These are phyloP conservation scores for Wickerhamomyces xylosicus DNA, from an alignment of 805 yeast genomes.

Conservation along the genomic window DNA sequence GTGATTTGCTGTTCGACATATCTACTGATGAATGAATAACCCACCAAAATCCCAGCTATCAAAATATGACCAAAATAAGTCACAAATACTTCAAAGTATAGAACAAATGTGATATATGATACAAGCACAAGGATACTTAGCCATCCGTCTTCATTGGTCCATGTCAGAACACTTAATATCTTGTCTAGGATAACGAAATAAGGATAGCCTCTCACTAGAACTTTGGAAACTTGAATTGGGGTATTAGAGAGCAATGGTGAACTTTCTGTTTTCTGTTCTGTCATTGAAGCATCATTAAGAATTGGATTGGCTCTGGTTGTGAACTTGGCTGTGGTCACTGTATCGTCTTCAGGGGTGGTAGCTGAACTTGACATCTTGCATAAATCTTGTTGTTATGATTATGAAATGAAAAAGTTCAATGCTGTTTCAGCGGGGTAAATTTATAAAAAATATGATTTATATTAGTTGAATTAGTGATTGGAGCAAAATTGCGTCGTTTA, in stretches of 20 bases:
- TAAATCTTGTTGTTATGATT: too few relatives aligned
- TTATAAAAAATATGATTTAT: too few relatives aligned
- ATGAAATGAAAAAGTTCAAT: too few relatives aligned
- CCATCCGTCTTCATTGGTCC: slow-evolving; percentile 88
- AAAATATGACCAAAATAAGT: slow-evolving; percentile 78
- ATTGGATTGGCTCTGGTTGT: slow-evolving; percentile 24
- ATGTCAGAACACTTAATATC: slow-evolving; percentile 62
- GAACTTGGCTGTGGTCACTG: slow-evolving; percentile 28
- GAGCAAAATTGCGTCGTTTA: too few relatives aligned
- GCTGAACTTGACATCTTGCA: background rate
- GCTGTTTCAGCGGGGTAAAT: too few relatives aligned
- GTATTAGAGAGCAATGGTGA: slow-evolving; percentile 83
- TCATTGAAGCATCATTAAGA: background rate
- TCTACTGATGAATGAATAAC: slow-evolving; percentile 49
- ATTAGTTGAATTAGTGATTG: too few relatives aligned
- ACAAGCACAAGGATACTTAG: slow-evolving; percentile 53
- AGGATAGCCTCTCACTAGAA: slow-evolving; percentile 77
- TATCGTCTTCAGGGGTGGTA: slow-evolving; percentile 17
- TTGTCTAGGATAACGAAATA: slow-evolving; percentile 67
- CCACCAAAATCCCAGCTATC: slow-evolving; percentile 48
- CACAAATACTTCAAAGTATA: slow-evolving; percentile 72
- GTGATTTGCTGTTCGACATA: slow-evolving; percentile 49
- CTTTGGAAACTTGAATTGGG: slow-evolving; percentile 84
- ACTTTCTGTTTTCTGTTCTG: slow-evolving; percentile 14
- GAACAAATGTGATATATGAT: slow-evolving; percentile 43